Conservation (phyloP, 164 flowering plant genomes). For the Aristolochia fimbriata region DNA sequence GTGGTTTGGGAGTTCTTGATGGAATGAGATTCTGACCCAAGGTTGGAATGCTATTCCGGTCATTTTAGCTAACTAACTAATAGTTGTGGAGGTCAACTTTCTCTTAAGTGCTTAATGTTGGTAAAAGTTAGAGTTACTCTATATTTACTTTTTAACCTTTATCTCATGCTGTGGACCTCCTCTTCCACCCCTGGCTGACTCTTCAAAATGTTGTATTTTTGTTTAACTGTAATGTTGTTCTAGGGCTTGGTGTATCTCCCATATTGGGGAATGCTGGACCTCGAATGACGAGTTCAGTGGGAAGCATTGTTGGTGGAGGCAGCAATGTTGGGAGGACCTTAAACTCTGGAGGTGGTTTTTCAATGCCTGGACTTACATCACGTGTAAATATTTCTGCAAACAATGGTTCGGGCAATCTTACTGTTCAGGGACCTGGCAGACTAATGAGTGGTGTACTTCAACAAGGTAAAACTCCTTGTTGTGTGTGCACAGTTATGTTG, state of each 20-base stretch:
- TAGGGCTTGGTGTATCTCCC: slow-evolving; percentile 72
- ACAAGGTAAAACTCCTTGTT: slow-evolving; percentile 40
- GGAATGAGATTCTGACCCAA: slow-evolving; percentile 4
- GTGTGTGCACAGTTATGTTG: no score
- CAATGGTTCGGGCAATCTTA: slow-evolving; percentile 54
- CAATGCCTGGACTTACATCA: slow-evolving; percentile 68
- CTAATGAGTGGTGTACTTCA: slow-evolving; percentile 63
- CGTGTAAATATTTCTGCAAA: slow-evolving; percentile 58
- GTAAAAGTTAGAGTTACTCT: no score
- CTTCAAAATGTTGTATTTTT: not conserved
- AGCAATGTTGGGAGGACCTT: slow-evolving; percentile 60
- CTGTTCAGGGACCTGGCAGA: slow-evolving; percentile 57
- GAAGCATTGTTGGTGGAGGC: slow-evolving; percentile 73
- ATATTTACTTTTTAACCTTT: no score
- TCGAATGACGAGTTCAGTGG: slow-evolving; percentile 62
- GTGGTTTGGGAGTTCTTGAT: no score
- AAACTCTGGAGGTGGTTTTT: slow-evolving; percentile 63
- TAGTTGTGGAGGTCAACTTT: slow-evolving; percentile 4
- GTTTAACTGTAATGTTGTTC: slow-evolving; percentile 49
- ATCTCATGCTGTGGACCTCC: no score
- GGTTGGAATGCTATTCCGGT: slow-evolving; percentile 65
- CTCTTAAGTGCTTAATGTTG: no score
- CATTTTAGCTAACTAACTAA: slow-evolving; percentile 43
- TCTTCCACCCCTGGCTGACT: no score
- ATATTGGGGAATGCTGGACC: slow-evolving; percentile 73